Evolutionary conservation across 176 grass and related monocot genomes (phyloP), one percentile per base, ranked within the genome.

Genomic region (Chloris gayana): DNA sequence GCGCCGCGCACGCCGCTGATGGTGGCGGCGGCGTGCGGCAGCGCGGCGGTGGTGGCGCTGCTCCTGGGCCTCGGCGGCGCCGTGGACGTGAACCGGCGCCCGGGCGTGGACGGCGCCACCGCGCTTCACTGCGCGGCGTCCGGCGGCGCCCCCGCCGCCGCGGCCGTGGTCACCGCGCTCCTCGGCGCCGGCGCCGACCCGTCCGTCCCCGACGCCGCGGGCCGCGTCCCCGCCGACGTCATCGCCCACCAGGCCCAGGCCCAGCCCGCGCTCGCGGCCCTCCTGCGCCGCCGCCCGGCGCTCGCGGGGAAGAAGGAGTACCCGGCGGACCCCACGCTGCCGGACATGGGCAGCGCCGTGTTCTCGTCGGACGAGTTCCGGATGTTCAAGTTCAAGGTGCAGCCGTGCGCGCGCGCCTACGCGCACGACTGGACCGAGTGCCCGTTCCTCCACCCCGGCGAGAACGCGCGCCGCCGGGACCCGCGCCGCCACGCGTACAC

Each of bases 351-450:
- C 61, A 87, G 92, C 41, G 13, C 80, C 25, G 3, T 89, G 53
- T 94, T 87, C 9, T 80, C 89, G 15, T 73, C 84, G 1, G 92
- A 94, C 41, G 89, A 94, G 76, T 94, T 94, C 65, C 86, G 92
- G 62, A 94, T 94, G 89, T 91, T 84, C 72, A 66, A 71, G 1
- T 94, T 94, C 76, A 94, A 94, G 76, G 83, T 94, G 47, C 83
- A 86, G 3, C 86, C 92, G 1, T 94, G 92, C 80, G 88, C 89
- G 26, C 75, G 92, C 27, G 86, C 92, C 1, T 91, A 91, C 77
- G 89, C 86, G 7, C 89, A 94, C 17, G 92, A 94, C 80, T 94
- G 92, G 92, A 94, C 92, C 1, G 92, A 91, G 83, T 94, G 89
- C 76, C 92, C 92, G 7, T 94, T 94, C 60, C 86, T 87, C 57